Conservation (phyloP, 2,329 filamentous ascomycete species). For the Colletotrichum liaoningense region DNA sequence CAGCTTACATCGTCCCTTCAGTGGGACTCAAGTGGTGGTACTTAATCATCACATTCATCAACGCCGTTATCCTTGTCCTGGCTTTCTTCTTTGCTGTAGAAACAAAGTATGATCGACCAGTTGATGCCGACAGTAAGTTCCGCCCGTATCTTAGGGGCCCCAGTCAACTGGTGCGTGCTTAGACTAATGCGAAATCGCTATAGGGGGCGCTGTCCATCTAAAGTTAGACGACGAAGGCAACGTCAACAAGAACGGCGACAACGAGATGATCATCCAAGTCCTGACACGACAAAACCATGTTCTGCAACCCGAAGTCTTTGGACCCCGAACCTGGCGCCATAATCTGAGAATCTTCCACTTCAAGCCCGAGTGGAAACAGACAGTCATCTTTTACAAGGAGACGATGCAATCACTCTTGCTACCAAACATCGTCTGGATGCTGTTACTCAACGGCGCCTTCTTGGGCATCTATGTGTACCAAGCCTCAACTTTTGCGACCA, state of each 20-base stretch:
- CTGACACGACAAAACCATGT: slow-evolving; percentile 25
- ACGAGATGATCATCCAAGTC: slow-evolving; percentile 3
- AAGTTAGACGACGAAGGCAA: not conserved
- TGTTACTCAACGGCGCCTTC: slow-evolving; percentile 40
- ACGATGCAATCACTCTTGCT: slow-evolving; percentile 32
- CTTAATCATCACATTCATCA: slow-evolving; percentile 37
- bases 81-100: slow-evolving; percentile 37
- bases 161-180: too few species aligned
- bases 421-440: slow-evolving; percentile 39
- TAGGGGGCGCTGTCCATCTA: slow-evolving; percentile 3
- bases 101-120: slow-evolving; percentile 35
- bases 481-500: slow-evolving; percentile 37
- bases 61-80: slow-evolving; percentile 25
- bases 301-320: slow-evolving; percentile 24
- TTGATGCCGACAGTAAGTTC: slow-evolving; percentile 22
- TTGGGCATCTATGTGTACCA: slow-evolving; percentile 41
- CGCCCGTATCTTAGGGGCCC: not conserved
- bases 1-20: slow-evolving; percentile 36
- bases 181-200: not conserved
- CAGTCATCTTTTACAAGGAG: slow-evolving; percentile 37
- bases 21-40: slow-evolving; percentile 40
- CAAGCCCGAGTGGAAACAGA: slow-evolving; percentile 34
- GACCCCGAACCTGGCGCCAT: slow-evolving; percentile 36
- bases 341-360: slow-evolving; percentile 39
- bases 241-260: not conserved